Evolutionary conservation across 768 basidiomycete species (phyloP).

Genomic region (Sutorius australiensis): DNA sequence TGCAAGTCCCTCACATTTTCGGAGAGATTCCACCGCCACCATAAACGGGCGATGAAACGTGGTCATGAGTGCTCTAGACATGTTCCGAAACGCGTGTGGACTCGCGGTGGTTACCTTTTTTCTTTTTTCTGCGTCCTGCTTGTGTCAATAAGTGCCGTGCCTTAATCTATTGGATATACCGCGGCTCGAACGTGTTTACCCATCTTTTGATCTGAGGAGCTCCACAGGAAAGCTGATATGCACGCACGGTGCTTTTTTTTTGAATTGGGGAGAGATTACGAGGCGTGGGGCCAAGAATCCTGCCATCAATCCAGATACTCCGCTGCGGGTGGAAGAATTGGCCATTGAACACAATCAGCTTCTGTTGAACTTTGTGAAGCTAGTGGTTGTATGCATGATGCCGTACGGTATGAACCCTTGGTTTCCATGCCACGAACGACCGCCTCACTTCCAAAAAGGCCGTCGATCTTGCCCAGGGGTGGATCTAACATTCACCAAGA

Average conservation of each 20-base stretch:
- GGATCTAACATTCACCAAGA: background rate
- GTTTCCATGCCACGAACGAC: background rate
- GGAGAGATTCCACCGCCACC: constrained; percentile 68
- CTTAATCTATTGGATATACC: constrained; percentile 25
- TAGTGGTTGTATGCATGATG: background rate
- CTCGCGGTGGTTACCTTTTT: constrained; percentile 7
- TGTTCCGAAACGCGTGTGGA: constrained; percentile 9
- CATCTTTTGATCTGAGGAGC: constrained; percentile 8
- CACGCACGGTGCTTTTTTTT: constrained; percentile 10
- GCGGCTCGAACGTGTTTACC: constrained; percentile 9
- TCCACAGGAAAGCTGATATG: background rate
- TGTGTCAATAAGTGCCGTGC: constrained; percentile 13
- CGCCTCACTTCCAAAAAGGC: background rate
- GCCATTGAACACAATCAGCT: constrained; percentile 12
- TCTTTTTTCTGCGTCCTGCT: constrained; percentile 5
- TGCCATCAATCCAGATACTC: constrained; percentile 2
- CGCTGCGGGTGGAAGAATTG: constrained; percentile 1
- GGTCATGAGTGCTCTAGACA: constrained; percentile 5
- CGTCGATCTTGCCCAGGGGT: constrained; percentile 7
- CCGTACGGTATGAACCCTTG: background rate
- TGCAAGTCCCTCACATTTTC: constrained; percentile 37
- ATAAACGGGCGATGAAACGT: constrained; percentile 55
- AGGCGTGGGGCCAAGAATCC: background rate
- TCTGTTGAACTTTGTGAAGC: background rate
- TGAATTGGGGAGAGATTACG: background rate